These are phyloP conservation scores for Aureobasidium melanogenum DNA, from an alignment of 2,329 filamentous ascomycete species.

Conservation along the genomic window DNA sequence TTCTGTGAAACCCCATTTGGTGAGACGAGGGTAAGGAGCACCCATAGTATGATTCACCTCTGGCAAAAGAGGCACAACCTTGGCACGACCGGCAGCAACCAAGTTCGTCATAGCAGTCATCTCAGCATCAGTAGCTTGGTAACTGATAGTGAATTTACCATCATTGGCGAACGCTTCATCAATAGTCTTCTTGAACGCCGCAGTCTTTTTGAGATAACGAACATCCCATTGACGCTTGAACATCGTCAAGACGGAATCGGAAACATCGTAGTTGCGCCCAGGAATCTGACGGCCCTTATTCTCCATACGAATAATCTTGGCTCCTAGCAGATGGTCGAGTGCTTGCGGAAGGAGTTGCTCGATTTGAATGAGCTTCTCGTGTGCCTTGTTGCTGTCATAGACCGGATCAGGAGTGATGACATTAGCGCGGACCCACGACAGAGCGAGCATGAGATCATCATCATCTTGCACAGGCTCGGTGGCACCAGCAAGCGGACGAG, in stretches of 20 bases:
- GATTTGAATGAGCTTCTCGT: constrained; percentile 28
- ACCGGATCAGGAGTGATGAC: constrained; percentile 32
- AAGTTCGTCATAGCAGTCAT: constrained; percentile 61
- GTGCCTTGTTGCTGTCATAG: constrained; percentile 32
- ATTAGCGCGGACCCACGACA: constrained; percentile 39
- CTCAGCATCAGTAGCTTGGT: constrained; percentile 52
- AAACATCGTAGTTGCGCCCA: constrained; percentile 55
- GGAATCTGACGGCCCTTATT: constrained; percentile 50
- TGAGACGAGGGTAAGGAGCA: constrained; percentile 32
- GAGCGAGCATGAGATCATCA: constrained; percentile 22
- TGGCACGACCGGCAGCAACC: constrained; percentile 50
- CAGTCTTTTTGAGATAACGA: constrained; percentile 50
- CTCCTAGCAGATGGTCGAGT: constrained; percentile 46
- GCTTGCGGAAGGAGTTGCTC: constrained; percentile 34
- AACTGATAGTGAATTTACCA: constrained; percentile 41
- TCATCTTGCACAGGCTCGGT: constrained; percentile 13
- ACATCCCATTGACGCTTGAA: constrained; percentile 48
- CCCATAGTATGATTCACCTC: constrained; percentile 42
- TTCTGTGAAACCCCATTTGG: constrained; percentile 60
- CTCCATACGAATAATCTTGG: constrained; percentile 50
- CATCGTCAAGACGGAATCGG: constrained; percentile 47
- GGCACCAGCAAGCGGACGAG: constrained; percentile 12
- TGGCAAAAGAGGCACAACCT: constrained; percentile 45
- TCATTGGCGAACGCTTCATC: constrained; percentile 44
- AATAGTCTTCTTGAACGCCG: constrained; percentile 50